Evolutionary conservation across 2,329 filamentous ascomycete genomes (phyloP).

Genomic region (Colletotrichum truncatum): DNA sequence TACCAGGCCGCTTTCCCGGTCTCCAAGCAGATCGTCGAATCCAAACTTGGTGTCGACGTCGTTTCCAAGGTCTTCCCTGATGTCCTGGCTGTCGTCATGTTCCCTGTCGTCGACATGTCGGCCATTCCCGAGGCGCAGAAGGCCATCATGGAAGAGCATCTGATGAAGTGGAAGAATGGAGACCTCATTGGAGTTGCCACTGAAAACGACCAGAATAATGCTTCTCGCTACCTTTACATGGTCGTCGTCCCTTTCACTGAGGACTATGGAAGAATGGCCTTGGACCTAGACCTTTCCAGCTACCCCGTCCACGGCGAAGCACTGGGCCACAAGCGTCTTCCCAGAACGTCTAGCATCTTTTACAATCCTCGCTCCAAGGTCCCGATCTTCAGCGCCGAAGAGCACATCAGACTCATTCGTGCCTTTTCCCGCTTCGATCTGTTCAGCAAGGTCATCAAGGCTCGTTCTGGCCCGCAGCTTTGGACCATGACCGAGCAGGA

Average conservation of each 20-base stretch:
- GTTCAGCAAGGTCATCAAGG: background rate
- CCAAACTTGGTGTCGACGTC: background rate
- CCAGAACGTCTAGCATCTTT: too few relatives aligned
- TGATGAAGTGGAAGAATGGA: background rate
- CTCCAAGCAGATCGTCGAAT: background rate
- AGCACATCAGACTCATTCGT: conserved; percentile 2
- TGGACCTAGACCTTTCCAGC: background rate
- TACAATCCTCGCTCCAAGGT: background rate
- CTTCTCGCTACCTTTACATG: background rate
- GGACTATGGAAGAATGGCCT: background rate
- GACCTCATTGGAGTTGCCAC: background rate
- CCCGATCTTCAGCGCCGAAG: background rate
- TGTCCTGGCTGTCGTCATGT: background rate
- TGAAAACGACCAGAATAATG: background rate
- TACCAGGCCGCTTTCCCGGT: background rate
- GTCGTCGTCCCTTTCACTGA: background rate
- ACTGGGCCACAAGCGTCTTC: too few relatives aligned
- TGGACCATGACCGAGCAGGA: background rate
- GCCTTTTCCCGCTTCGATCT: conserved; percentile 7
- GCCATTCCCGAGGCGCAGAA: background rate
- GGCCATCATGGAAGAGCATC: background rate
- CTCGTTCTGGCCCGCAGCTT: conserved; percentile 3
- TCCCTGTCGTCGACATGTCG: background rate
- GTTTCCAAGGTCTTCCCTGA: background rate
- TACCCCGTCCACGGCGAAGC: too few relatives aligned